Evolutionary conservation across 2,329 filamentous ascomycete genomes (phyloP), one percentile per base, ranked within the genome.

Genomic region (Trichoderma koningiopsis): DNA sequence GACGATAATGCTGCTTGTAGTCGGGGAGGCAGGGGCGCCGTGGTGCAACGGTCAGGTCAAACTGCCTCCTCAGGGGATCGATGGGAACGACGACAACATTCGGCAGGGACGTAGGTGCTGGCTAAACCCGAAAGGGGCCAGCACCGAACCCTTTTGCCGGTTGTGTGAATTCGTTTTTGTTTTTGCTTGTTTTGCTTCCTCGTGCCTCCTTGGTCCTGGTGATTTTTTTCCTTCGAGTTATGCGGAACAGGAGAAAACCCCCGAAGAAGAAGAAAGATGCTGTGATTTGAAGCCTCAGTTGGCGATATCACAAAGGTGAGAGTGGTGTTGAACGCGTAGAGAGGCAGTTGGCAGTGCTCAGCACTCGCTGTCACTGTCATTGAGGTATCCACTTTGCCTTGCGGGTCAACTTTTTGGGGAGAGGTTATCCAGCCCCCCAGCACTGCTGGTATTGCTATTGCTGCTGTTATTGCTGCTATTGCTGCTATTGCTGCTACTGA

Each of bases 101-200:
- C 70, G 57, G 67, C 65, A 72, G 75, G 73, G 75, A 77, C 70
- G 75, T 77, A 77, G 74, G 73, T 70, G 71, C 37, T 59, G 14
- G 31, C 24, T 35, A 35, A 33, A 24, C 49, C 16, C 11, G 31
- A 33, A 56, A 53, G 53, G 57, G 67, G 70, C 64, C 53, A 65
- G 71, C 70, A 70, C 74, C 68, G 75, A 77, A 77, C 75, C 73
- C 75, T 77, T 77, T 77, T 77, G 73, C 31, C 47, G 68, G 22
- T 69, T 58, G 52, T 16, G 53, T 14, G 63, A 37, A 52, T 49
- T 13, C 27, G 49, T 19, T 47, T 58, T 58, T 14, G 24, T 14
- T 55, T 19, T 4, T 27, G 19, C 3, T 47, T 24, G 5, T 63
- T 27, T 55, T 59, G 59, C 35, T 55, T 24, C 33, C 22, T 40